Evolutionary conservation across 768 basidiomycete genomes (phyloP).

Genomic region (Gyrodon lividus): DNA sequence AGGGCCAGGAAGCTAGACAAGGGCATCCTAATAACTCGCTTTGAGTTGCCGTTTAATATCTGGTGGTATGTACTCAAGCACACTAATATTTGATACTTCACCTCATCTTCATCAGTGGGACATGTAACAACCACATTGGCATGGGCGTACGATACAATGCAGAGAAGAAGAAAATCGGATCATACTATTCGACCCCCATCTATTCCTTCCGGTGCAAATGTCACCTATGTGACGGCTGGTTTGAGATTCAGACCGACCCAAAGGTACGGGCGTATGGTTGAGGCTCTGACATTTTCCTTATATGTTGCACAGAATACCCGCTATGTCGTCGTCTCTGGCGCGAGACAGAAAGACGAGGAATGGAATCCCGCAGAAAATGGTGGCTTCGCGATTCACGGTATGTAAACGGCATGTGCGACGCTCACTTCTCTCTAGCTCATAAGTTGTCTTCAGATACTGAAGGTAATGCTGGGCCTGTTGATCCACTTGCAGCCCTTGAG

Average conservation of each 20-base stretch:
- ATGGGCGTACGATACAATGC: constrained; percentile 99
- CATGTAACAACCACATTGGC: constrained; percentile 95
- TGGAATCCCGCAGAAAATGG: constrained; percentile 98
- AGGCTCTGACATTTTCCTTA: neutral
- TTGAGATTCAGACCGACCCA: constrained; percentile 96
- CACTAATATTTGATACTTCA: constrained; percentile 1
- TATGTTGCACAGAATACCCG: constrained; percentile 72
- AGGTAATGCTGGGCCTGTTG: constrained; percentile 55
- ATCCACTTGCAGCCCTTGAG: constrained; percentile 87
- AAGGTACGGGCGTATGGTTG: constrained; percentile 54
- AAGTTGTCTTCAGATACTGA: constrained; percentile 58
- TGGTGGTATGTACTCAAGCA: constrained; percentile 76
- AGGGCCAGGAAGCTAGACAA: constrained; percentile 94
- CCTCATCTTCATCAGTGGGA: constrained; percentile 52
- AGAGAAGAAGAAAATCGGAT: constrained; percentile 95
- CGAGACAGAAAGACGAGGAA: constrained; percentile 92
- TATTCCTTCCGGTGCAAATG: constrained; percentile 97
- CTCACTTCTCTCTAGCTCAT: constrained; percentile 1
- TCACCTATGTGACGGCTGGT: constrained; percentile 94
- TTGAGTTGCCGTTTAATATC: constrained; percentile 95
- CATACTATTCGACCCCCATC: constrained; percentile 93
- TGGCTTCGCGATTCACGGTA: constrained; percentile 86
- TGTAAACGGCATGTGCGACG: constrained; percentile 12
- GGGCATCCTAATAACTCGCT: constrained; percentile 92
- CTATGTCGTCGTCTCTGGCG: constrained; percentile 90